Conservation (phyloP, 2,329 filamentous ascomycete species). For the Fusarium sp. region DNA sequence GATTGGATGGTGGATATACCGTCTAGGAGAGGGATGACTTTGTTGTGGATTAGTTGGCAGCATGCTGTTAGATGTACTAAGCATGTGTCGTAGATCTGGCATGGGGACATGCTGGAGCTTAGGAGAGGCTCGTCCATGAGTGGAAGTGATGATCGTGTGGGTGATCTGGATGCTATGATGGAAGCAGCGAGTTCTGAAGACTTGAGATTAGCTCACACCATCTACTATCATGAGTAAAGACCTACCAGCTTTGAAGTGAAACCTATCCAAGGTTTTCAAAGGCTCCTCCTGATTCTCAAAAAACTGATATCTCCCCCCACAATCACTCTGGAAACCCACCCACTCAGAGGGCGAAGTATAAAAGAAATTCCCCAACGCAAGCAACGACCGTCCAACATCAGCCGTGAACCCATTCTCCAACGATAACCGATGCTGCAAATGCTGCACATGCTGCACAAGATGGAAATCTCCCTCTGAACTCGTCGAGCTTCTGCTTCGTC, state of each 20-base stretch:
- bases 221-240: too few relatives aligned
- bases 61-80: conserved; percentile 7
- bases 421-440: conserved; percentile 10
- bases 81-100: conserved; percentile 3
- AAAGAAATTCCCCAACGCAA: conserved; percentile 14
- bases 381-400: not conserved
- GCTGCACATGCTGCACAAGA: conserved; percentile 14
- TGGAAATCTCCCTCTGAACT: not conserved
- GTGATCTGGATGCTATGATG: not conserved
- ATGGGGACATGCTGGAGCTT: not conserved
- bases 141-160: not conserved
- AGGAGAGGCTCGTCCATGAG: not conserved
- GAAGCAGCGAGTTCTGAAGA: conserved; percentile 15
- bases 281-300: conserved; percentile 14
- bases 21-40: conserved; percentile 14
- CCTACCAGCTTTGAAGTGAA: conserved; percentile 20
- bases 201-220: too few relatives aligned
- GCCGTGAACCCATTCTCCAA: conserved; percentile 1
- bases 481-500: not conserved
- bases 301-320: not conserved
- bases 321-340: not conserved
- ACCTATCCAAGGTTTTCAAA: conserved; percentile 8
- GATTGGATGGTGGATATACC: conserved; percentile 1
- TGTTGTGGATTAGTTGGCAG: conserved; percentile 1
- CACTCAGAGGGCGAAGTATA: conserved; percentile 19